phyloP scores from a whole-genome alignment of 352 stramenopile species.

The Halophytophthora batemanensis region DNA sequence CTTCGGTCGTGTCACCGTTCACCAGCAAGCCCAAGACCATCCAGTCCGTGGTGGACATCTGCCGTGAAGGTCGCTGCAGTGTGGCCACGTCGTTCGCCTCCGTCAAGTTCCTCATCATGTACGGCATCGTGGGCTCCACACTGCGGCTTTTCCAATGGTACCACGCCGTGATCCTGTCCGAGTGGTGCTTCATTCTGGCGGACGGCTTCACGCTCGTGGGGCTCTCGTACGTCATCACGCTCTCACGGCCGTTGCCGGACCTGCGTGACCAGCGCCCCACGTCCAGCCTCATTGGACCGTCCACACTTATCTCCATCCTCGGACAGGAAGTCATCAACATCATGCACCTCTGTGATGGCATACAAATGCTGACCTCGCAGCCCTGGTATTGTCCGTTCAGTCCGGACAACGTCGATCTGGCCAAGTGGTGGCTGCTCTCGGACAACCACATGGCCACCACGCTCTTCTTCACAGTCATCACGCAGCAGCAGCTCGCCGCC shows the following conservation, averaged over 20 bases:
- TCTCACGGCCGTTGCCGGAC: conserved; percentile 41
- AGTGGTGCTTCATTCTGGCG: conserved; percentile 67
- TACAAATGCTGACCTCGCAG: conserved; percentile 31
- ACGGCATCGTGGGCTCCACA: conserved; percentile 69
- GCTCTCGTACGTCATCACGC: conserved; percentile 63
- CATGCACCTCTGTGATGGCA: conserved; percentile 29
- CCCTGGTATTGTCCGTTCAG: conserved; percentile 45
- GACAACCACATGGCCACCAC: conserved; percentile 41
- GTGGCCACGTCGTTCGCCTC: conserved; percentile 75
- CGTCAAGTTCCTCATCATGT: conserved; percentile 89
- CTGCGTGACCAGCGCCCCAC: conserved; percentile 36
- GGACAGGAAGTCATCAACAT: conserved; percentile 57
- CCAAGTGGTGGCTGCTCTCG: conserved; percentile 46
- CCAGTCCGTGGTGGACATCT: conserved; percentile 71
- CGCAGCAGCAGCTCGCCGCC: conserved; percentile 22
- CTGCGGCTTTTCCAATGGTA: conserved; percentile 67
- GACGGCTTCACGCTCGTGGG: conserved; percentile 63
- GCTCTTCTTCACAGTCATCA: conserved; percentile 30
- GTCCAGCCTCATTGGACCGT: conserved; percentile 54
- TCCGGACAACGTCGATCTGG: conserved; percentile 31
- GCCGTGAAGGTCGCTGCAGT: conserved; percentile 76
- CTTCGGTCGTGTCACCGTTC: conserved; percentile 81
- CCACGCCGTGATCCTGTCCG: conserved; percentile 57
- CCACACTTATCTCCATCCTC: conserved; percentile 39
- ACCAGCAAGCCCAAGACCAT: conserved; percentile 82